Evolutionary conservation across 2,329 filamentous ascomycete genomes (phyloP), one percentile per base, ranked within the genome.

Genomic region (Aspergillus viridinutans): DNA sequence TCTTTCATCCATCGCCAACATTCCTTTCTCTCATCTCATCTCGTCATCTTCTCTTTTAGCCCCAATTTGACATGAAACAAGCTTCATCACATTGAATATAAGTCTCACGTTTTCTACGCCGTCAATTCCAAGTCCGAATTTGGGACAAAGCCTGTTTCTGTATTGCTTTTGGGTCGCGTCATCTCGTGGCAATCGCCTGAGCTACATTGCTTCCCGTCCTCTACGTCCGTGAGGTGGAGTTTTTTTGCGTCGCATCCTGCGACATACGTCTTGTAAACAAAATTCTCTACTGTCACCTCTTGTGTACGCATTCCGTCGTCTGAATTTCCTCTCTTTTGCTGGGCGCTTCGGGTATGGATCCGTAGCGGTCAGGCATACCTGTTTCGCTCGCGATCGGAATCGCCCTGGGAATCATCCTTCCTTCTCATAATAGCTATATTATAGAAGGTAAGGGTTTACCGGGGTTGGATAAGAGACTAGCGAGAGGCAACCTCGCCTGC

Each of bases 151-250:
- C 42, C 20, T 47, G 43, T 47, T 47, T 47, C 43, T 47, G 4
- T 47, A n/a, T 47, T 47, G 43, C 43, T 47, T 47, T 7, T 47
- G 43, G 20, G 40, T 53, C 51, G 51, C 51, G 51, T 53, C 51
- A 53, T 53, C 42, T 48, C 51, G 51, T 53, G 51, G 51, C 51
- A 43, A 53, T 47, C 26, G 51, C 23, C 29, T 25, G 25, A 47
- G 25, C 51, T 29, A 53, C 51, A 12, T 17, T 47, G 43, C 43
- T 47, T 47, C 23, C 43, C 23, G 14, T 47, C 43, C 10, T 14
- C 43, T 23, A 47, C 21, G 23, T 25, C 21, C 5, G 21, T 47
- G 21, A 12, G 12, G 21, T 26, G 5, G 21, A 32, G 12, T 21
- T 17, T 17, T 12, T n/a, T 6, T 28, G 28, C 17, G 29, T 50